These are phyloP conservation scores for Trypanosoma melophagium DNA, from an alignment of 208 protist species.

Conservation along the genomic window DNA sequence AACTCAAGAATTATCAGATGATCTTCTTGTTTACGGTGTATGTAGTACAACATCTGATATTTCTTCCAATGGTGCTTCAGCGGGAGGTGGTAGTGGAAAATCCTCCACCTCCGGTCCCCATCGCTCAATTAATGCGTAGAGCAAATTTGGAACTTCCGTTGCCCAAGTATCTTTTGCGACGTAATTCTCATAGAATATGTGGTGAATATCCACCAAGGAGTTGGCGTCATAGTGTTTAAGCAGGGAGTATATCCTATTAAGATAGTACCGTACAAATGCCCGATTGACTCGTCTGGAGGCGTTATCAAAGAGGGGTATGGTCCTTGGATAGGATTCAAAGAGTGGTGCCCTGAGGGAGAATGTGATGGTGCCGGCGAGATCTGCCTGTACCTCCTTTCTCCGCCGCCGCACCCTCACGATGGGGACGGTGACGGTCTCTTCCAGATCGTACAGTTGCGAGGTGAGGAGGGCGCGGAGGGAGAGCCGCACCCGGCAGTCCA, in stretches of 20 bases:
- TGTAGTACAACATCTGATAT: too few relatives aligned
- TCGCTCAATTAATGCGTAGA: slow-evolving; percentile 44
- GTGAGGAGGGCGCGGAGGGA: slow-evolving; percentile 79
- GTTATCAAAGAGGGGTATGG: slow-evolving; percentile 37
- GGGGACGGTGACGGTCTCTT: slow-evolving; percentile 60
- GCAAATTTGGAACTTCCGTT: slow-evolving; percentile 40
- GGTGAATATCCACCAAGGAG: slow-evolving; percentile 62
- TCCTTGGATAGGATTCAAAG: slow-evolving; percentile 56
- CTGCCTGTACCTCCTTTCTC: slow-evolving; percentile 44
- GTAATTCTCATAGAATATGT: slow-evolving; percentile 58
- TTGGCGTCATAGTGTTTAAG: slow-evolving; percentile 72
- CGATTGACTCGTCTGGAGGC: slow-evolving; percentile 41
- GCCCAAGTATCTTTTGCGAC: slow-evolving; percentile 50
- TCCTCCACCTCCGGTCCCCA: slow-evolving; percentile 61
- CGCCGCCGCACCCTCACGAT: slow-evolving; percentile 55
- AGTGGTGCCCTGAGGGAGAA: slow-evolving; percentile 54
- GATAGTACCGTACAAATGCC: slow-evolving; percentile 70
- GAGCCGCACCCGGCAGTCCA: slow-evolving; percentile 46
- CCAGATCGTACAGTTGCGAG: slow-evolving; percentile 60
- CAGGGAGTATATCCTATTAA: slow-evolving; percentile 49
- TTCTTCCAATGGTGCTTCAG: too few relatives aligned
- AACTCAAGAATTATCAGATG: too few relatives aligned
- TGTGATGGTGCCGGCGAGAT: slow-evolving; percentile 56
- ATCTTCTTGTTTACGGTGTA: too few relatives aligned
- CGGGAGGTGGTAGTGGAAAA: slow-evolving; percentile 26